These are phyloP conservation scores for Cladosporium sp. DNA, from an alignment of 2,329 filamentous ascomycete genomes.

Conservation along the genomic window DNA sequence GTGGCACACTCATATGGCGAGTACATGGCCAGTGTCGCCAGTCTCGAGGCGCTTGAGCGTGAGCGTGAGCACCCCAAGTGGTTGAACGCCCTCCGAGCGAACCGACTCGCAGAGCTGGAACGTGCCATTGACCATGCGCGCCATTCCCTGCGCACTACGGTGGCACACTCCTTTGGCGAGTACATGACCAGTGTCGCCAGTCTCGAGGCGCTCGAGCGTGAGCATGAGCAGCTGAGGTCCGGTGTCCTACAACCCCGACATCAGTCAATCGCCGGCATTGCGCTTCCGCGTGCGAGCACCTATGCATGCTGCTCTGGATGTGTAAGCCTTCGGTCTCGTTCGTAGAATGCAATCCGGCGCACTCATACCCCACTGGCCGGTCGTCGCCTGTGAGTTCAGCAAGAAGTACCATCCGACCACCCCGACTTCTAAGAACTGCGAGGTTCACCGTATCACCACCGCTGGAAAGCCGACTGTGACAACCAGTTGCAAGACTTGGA, in stretches of 20 bases:
- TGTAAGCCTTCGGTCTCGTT: background rate
- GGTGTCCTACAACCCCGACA: background rate
- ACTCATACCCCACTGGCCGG: background rate
- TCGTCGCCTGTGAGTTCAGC: background rate
- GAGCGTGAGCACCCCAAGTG: background rate
- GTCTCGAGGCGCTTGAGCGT: background rate
- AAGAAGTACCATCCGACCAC: background rate
- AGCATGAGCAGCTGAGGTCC: background rate
- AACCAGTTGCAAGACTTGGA: conserved; percentile 12
- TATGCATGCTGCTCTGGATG: background rate
- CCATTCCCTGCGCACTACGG: background rate
- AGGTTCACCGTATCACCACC: background rate
- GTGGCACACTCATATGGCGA: background rate
- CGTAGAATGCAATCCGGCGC: background rate
- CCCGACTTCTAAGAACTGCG: conserved; percentile 13
- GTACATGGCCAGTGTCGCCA: background rate
- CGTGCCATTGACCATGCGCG: background rate
- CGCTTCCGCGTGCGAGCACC: background rate
- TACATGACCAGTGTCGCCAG: background rate
- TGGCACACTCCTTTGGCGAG: background rate
- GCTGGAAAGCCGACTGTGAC: background rate
- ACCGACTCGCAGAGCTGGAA: background rate
- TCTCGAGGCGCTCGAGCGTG: background rate
- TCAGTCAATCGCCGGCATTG: background rate
- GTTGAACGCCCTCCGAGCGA: too few relatives aligned